Evolutionary conservation across 805 yeast genomes (phyloP), one percentile per base, ranked within the genome.

Genomic region (Barnettozyma californica): DNA sequence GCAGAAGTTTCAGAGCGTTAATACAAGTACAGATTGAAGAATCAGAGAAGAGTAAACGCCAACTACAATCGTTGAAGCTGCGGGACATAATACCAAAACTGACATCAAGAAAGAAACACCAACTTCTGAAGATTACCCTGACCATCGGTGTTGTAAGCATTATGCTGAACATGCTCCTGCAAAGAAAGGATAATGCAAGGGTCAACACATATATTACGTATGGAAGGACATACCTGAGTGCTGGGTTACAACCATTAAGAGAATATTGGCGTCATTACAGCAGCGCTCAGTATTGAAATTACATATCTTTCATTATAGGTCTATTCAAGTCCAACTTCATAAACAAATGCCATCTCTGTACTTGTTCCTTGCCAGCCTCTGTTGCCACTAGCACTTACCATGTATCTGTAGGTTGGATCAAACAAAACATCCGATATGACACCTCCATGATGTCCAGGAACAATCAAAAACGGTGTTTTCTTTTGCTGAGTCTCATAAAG

Each of bases 361-460:
- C 84, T 77, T 34, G 73, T 69, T 3, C 95, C 90, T 56, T 84
- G 90, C 97, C 97, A 92, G 5, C 99, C 99, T 59, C 97, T 77
- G 53, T 87, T 88, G 9, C 99, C 99, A 63, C 95, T 85, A 1
- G 97, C 83, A 59, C 96, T 84, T 6, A 92, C 77, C 84, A 94
- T 74, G 64, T 87, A 94, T 52, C 94, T 69, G 36, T 95, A 88
- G 2, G 94, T 84, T 27, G 92, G 92, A 65, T 92, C 98, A 20
- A 91, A 83, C 47, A 79, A 73, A 53, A 94, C 69, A 45, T 81
- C 80, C 43, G 95, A 85, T 31, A 94, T 70, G 3, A 81, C 79
- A 25, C 97, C 96, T 43, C 99, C 98, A 61, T 88, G 96, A 65
- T 94, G 98, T 1, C 99, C 98, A 0, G 99, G 97, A 10, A 94